Conservation (phyloP, 2,329 filamentous ascomycete species). For the Fusarium bactridioides region DNA sequence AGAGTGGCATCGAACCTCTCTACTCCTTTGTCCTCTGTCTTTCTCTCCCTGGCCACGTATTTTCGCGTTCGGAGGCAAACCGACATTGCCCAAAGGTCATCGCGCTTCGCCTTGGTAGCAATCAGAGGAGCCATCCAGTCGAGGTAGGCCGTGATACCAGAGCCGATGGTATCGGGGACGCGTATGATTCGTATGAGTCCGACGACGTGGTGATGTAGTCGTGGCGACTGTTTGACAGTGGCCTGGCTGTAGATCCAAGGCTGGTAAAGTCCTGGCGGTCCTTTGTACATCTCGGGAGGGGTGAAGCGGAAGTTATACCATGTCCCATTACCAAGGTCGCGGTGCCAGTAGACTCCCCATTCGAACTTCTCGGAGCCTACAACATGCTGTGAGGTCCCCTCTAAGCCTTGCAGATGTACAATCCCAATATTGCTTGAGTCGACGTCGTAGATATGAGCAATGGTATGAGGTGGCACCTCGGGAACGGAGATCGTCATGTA, state of each 20-base stretch:
- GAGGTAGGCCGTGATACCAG: constrained; percentile 42
- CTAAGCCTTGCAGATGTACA: constrained; percentile 22
- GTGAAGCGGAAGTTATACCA: constrained; percentile 38
- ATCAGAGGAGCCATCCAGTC: constrained; percentile 44
- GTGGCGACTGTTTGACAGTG: constrained; percentile 38
- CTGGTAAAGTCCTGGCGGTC: constrained; percentile 14
- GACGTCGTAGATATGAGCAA: constrained; percentile 14
- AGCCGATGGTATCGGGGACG: constrained; percentile 24
- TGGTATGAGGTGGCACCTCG: constrained; percentile 2
- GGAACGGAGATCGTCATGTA: constrained; percentile 40
- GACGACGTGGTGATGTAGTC: constrained; percentile 42
- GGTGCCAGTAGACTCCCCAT: constrained; percentile 50
- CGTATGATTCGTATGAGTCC: constrained; percentile 44
- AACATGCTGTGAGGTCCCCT: constrained; percentile 29
- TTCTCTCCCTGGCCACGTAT: constrained; percentile 34
- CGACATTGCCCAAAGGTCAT: constrained; percentile 44
- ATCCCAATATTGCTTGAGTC: constrained; percentile 11
- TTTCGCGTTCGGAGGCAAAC: constrained; percentile 41
- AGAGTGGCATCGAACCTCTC: constrained; percentile 39
- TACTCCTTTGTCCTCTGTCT: constrained; percentile 2
- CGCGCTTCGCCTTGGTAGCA: constrained; percentile 35
- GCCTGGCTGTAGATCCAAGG: constrained; percentile 29
- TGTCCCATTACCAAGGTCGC: constrained; percentile 36
- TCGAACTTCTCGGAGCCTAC: constrained; percentile 43
- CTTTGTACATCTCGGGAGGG: not conserved